A percentile compares a stretch with the other conserved stretches of the same genome.
These are phyloP conservation scores for Vigna angularis DNA, from an alignment of 306 rosid species.

Conservation along the genomic window DNA sequence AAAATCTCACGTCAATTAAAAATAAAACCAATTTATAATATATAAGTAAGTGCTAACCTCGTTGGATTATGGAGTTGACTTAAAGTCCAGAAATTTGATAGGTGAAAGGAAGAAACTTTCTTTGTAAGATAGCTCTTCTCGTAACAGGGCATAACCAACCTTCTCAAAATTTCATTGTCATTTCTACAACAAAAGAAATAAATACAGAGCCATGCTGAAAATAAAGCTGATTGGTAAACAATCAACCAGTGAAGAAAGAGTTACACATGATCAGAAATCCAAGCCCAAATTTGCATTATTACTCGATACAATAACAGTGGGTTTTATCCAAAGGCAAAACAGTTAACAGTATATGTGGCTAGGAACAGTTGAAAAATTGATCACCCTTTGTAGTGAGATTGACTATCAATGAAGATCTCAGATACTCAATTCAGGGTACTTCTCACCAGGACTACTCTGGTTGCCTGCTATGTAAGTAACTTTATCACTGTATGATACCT, in stretches of 20 bases:
- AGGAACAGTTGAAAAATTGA: background rate
- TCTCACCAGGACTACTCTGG: slow-evolving; percentile 14
- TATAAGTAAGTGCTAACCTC: too few species aligned
- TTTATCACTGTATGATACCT: slow-evolving; percentile 24
- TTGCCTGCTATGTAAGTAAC: background rate
- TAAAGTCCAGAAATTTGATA: too few species aligned
- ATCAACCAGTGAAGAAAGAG: background rate
- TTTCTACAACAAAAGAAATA: background rate
- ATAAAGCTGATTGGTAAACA: background rate
- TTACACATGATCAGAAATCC: slow-evolving; percentile 9
- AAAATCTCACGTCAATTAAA: too few species aligned
- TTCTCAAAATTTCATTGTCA: slow-evolving; percentile 36
- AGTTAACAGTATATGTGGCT: slow-evolving; percentile 2
- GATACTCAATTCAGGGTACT: slow-evolving; percentile 2
- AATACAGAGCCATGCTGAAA: slow-evolving; percentile 17
- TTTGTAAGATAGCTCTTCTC: too few species aligned
- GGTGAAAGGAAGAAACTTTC: too few species aligned
- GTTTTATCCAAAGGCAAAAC: background rate
- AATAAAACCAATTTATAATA: too few species aligned
- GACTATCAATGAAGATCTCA: background rate
- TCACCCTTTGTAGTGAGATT: background rate
- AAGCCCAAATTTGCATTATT: slow-evolving; percentile 21
- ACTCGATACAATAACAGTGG: background rate
- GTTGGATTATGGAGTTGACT: too few species aligned
- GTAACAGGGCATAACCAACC: background rate